Base-by-base conservation (phyloP, 768 basidiomycete species). In the Tylopilus subfusipes region DNA sequence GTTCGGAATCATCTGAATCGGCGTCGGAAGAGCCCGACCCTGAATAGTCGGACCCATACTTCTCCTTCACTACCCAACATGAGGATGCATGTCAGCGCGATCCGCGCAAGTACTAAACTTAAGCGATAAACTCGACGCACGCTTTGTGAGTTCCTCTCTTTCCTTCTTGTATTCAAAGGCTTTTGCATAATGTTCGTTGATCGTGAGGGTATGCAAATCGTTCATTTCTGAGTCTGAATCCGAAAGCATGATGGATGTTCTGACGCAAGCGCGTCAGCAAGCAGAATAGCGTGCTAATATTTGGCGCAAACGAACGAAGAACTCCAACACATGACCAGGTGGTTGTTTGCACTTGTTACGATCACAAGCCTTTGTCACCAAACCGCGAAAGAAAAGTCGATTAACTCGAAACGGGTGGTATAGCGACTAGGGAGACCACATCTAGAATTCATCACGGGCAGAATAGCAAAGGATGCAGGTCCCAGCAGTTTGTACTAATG, bases 91-190 rank as follows among this genome's bases (percentile, higher is more conserved):
- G 45, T 56, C 42, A 59, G 40, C 12, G 4, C 2, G 31, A 42
- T 43, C 25, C 11, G 11, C 4, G 14, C 9, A 24, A 12, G n/a
- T 9, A 3, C 6, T 7, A 16, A 49, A 22, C 10, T 7, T n/a
- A 27, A 22, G 24, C 2, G 39, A 53, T 27, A 31, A 11, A 27
- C 19, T 21, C 7, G 25, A 78, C 86, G 56, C 58, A 92, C 91
- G 72, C 69, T 86, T 88, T 42, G 80, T 77, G 16, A 93, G 81
- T 69, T 93, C 92, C 66, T 94, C 92, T 24, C 89, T 78, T 63
- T 93, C 90, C 68, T 93, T 94, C 62, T 82, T 83, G 67, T 85
- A 80, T 56, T 88, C 82, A 61, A 88, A 94, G 1, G 91, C 91
- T 57, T 90, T 91, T 10, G 90, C 91, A 58, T 78, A 90, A 49